phyloP scores from a whole-genome alignment of 352 stramenopile genomes.

The Globisporangium paroecandrum region DNA sequence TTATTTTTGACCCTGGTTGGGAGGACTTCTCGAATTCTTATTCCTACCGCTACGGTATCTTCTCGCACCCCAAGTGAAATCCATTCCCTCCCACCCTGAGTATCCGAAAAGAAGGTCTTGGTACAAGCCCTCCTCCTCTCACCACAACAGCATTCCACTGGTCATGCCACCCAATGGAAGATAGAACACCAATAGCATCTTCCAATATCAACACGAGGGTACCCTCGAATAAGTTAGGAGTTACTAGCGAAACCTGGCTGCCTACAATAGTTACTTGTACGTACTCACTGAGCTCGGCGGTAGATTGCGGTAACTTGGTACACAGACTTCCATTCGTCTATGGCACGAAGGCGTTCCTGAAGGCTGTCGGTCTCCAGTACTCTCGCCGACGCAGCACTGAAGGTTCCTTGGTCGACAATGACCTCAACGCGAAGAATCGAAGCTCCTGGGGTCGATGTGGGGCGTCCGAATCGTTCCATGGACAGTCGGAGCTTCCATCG shows the following conservation, averaged over 20 bases:
- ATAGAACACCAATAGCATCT: neutral
- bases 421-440: slow-evolving; percentile 6
- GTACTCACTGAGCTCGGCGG: neutral
- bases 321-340: slow-evolving; percentile 7
- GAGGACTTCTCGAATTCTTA: neutral
- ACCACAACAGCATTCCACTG: neutral
- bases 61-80: neutral
- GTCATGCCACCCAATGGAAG: neutral
- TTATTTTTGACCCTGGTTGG: neutral
- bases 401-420: slow-evolving; percentile 1
- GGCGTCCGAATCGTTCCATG: slow-evolving; percentile 12
- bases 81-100: neutral
- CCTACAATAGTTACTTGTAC: neutral
- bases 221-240: neutral
- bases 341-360: neutral
- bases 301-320: slow-evolving; percentile 8
- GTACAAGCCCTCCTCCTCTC: neutral
- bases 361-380: neutral
- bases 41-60: neutral
- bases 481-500: slow-evolving; percentile 10
- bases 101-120: neutral
- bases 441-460: neutral
- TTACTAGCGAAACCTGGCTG: neutral
- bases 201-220: neutral
- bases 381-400: neutral